Evolutionary conservation across 2,329 filamentous ascomycete species (phyloP).

Genomic region (Claviceps citrina): DNA sequence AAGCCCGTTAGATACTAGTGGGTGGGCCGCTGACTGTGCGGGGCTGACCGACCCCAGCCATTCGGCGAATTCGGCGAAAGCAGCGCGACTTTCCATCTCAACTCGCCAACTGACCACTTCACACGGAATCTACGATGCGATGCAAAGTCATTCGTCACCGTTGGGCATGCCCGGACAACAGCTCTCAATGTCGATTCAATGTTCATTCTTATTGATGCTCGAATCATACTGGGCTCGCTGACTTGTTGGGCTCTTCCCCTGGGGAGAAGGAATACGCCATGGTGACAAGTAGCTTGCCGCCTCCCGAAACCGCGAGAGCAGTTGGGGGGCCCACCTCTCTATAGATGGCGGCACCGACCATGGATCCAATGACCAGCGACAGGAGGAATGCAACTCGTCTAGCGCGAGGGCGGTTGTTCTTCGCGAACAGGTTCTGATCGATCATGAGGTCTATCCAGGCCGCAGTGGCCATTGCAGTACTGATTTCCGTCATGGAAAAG

Average conservation of each 20-base stretch:
- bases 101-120: no score
- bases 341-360: slow-evolving; percentile 36
- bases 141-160: no score
- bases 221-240: slow-evolving; percentile 2
- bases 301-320: slow-evolving; percentile 13
- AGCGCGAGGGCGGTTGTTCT: slow-evolving; percentile 33
- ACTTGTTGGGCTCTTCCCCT: slow-evolving; percentile 6
- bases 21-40: no score
- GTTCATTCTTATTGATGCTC: background rate
- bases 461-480: slow-evolving; percentile 48
- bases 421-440: slow-evolving; percentile 32
- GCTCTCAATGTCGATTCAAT: no score
- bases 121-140: no score
- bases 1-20: no score
- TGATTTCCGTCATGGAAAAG: slow-evolving; percentile 43
- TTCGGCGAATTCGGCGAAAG: no score
- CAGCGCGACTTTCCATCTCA: no score
- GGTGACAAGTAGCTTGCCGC: slow-evolving; percentile 12
- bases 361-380: slow-evolving; percentile 30
- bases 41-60: no score
- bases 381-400: slow-evolving; percentile 34
- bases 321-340: slow-evolving; percentile 11
- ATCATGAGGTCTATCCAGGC: slow-evolving; percentile 46
- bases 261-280: slow-evolving; percentile 11
- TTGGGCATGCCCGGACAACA: no score